Base-by-base conservation (phyloP, 768 basidiomycete genomes). In the Lentinula boryana region DNA sequence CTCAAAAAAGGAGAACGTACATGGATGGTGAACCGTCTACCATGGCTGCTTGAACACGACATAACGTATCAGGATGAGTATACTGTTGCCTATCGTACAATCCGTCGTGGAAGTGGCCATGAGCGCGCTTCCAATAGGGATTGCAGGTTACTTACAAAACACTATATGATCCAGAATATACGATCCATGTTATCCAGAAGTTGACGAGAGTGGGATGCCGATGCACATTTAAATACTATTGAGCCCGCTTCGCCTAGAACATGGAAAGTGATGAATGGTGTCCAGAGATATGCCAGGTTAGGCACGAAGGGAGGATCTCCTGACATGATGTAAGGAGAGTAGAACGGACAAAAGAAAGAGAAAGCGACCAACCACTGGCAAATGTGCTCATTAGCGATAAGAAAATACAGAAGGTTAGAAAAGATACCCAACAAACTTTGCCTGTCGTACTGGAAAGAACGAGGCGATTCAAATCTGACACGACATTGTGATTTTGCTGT, bases 151-250 rank as follows among this genome's bases (percentile, higher is more conserved):
- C 85, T 71, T 63, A 85, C 85, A 78, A 66, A 18, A 86, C 62
- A 65, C 75, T 79, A 65, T 78, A 81, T 35, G 76, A 71, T 60
- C 85, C 66, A 5, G 84, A 85, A 64, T 79, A 84, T 44, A 85
- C 64, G 9, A 80, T 75, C 82, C 83, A 83, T 50, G 79, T 75
- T n/a, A 80, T 56, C 60, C 82, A 85, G 62, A 85, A 80, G 62
- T 86, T 86, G 62, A 85, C 69, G 64, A 85, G 74, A 1, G 79
- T 78, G 0, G 83, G 80, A 57, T 80, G 81, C 58, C 80, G 78
- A 40, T 72, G 69, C 31, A 78, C 68, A 46, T 72, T 75, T 64
- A 41, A 85, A 71, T 9, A 81, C 62, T 13, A 81, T 82, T 12
- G 85, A 69, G 49, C 80, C 77, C 44, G 83, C 67, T 60, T 85